A percentile compares a stretch with the other conserved stretches of the same genome.
phyloP scores from a whole-genome alignment of 257 asterid species.

The Solanum peruvianum region DNA sequence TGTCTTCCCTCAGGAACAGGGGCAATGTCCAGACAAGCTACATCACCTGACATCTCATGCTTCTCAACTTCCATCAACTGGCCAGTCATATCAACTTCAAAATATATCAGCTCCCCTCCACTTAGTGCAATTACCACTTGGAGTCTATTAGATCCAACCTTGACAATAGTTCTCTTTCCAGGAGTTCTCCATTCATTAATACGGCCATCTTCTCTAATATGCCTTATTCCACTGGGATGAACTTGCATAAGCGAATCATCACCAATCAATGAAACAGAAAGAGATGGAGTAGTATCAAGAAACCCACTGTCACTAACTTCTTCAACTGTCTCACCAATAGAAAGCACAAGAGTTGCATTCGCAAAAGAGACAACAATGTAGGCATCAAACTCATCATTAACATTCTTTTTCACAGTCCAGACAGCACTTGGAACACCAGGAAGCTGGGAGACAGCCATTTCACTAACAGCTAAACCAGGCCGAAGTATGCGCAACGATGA shows the following conservation, averaged over 20 bases:
- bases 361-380: constrained; percentile 96
- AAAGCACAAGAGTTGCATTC: constrained; percentile 97
- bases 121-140: constrained; percentile 98
- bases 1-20: constrained; percentile 99
- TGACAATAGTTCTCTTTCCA: constrained; percentile 95
- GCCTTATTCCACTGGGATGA: constrained; percentile 97
- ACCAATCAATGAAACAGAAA: constrained; percentile 90
- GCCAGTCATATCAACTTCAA: constrained; percentile 97
- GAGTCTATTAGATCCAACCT: constrained; percentile 93
- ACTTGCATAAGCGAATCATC: constrained; percentile 99
- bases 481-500: constrained; percentile 76
- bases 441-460: constrained; percentile 97
- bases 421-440: constrained; percentile 99
- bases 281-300: constrained; percentile 95
- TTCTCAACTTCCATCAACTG: constrained; percentile 98
- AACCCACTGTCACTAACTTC: constrained; percentile 99
- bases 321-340: constrained; percentile 98
- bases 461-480: constrained; percentile 97
- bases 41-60: constrained; percentile 98
- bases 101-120: constrained; percentile 96
- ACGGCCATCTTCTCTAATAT: constrained; percentile 98
- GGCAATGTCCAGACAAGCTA: constrained; percentile 98
- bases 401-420: constrained; percentile 96
- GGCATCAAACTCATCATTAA: constrained; percentile 92
- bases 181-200: constrained; percentile 99